Base-by-base conservation (phyloP, 2,329 filamentous ascomycete species). In the Penicillium hesseltinei region DNA sequence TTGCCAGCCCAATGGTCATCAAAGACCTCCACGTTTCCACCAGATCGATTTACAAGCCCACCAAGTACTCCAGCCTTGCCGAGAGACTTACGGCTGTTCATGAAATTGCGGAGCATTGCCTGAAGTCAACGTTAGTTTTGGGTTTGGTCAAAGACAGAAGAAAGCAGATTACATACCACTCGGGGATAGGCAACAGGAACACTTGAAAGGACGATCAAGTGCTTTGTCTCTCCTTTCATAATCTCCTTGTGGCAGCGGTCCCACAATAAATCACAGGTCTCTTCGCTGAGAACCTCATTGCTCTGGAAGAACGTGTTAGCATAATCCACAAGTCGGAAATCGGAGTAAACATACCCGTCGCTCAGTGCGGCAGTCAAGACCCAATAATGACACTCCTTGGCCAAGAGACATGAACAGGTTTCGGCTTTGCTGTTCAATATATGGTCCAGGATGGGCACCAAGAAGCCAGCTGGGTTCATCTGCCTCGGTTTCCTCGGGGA, bases 1-100 rank as follows among this genome's bases (percentile, higher is more conserved):
- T 91, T 96, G 38, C 93, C 91, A 0, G 93, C 97, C 94, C 94
- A 99, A 71, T 99, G 93, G 73, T 97, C 94, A 71, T 97, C 93
- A 10, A 96, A 80, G 15, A 97, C 90, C 74, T 97, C 94, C 6
- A 94, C 89, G 19, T 91, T 91, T 23, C 91, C 92, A 69, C 97
- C 92, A 66, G 96, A 92, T 64, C 89, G 89, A 77, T 96, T 96
- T 39, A 96, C 80, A 43, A 95, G 85, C 13, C 82, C 82, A 58
- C 91, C 90, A 51, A 97, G 81, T 64, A 95, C 75, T 1, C 93
- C 92, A 36, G 88, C 84, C 68, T 91, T 89, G 39, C 92, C 90
- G 25, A 97, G 80, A 5, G 90, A 90, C 74, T 97, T 97, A 71
- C 88, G 84, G 46, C 92, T 97, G 5, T 92, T 96, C 58, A 97